A percentile compares a stretch with the other conserved stretches of the same genome.
phyloP scores from a whole-genome alignment of 257 asterid genomes.

The Linderniella brevidens region DNA sequence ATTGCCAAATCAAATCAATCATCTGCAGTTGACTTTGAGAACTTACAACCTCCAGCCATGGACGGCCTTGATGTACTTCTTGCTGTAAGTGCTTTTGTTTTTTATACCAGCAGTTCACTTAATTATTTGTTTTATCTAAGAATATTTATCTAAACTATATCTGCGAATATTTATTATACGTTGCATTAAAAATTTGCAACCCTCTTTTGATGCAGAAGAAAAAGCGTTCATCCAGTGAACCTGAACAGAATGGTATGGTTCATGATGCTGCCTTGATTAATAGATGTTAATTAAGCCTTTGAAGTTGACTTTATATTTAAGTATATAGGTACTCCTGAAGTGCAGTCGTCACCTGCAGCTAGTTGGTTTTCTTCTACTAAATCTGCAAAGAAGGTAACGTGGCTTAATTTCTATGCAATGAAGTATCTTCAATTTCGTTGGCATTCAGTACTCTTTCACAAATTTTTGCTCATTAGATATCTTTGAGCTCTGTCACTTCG shows the following conservation, averaged over 20 bases:
- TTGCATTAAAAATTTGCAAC: background rate
- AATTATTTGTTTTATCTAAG: slow-evolving; percentile 5
- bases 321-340: slow-evolving; percentile 31
- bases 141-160: background rate
- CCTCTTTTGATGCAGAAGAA: slow-evolving; percentile 34
- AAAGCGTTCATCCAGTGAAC: slow-evolving; percentile 30
- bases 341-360: slow-evolving; percentile 64
- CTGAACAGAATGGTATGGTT: slow-evolving; percentile 54
- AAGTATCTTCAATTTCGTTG: slow-evolving; percentile 10
- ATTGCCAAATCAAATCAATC: slow-evolving; percentile 11
- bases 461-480: slow-evolving; percentile 26
- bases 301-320: slow-evolving; percentile 15
- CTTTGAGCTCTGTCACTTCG: slow-evolving; percentile 74
- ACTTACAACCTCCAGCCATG: slow-evolving; percentile 65
- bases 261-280: slow-evolving; percentile 8
- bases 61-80: slow-evolving; percentile 71
- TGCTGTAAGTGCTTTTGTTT: slow-evolving; percentile 34
- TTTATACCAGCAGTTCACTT: background rate
- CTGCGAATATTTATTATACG: too few relatives aligned
- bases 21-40: slow-evolving; percentile 62
- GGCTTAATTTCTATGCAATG: slow-evolving; percentile 2
- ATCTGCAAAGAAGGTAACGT: slow-evolving; percentile 73
- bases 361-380: slow-evolving; percentile 81
- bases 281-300: background rate
- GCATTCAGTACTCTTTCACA: slow-evolving; percentile 7